Percentiles rank a stretch among this genome's conserved stretches.
Evolutionary conservation across 352 stramenopile species (phyloP).

Genomic region (Pythium vanterpoolii): DNA sequence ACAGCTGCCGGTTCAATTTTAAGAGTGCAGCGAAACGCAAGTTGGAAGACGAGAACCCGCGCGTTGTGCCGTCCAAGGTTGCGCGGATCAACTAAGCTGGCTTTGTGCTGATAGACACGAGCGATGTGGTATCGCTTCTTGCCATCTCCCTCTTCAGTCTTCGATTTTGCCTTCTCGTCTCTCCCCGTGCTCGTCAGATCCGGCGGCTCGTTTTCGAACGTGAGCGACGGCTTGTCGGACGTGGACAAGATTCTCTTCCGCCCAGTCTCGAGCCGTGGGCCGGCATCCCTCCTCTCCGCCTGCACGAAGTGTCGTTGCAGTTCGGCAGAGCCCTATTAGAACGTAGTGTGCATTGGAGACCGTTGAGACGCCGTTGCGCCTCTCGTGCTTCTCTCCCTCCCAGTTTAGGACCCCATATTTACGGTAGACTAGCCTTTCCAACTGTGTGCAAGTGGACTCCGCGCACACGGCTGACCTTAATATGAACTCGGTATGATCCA

Average conservation of each 20-base stretch:
- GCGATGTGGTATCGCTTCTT: too few species aligned
- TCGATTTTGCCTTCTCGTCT: constrained; percentile 16
- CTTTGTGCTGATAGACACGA: background rate
- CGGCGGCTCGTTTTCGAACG: background rate
- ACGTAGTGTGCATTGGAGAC: constrained; percentile 25
- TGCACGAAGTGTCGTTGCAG: background rate
- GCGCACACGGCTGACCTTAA: background rate
- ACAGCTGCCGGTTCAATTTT: constrained; percentile 85
- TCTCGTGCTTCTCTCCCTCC: constrained; percentile 1
- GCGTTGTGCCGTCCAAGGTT: constrained; percentile 76
- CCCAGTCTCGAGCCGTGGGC: background rate
- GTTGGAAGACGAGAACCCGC: constrained; percentile 77
- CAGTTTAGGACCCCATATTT: constrained; percentile 27
- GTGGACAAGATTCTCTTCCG: background rate
- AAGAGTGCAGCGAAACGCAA: constrained; percentile 81
- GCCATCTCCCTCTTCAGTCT: background rate
- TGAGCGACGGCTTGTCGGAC: background rate
- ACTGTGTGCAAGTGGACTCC: background rate
- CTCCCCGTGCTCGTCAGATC: too few species aligned
- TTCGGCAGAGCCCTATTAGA: constrained; percentile 13
- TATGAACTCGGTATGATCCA: background rate
- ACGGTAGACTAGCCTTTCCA: constrained; percentile 9
- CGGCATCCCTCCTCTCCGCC: background rate
- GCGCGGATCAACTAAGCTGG: constrained; percentile 79
- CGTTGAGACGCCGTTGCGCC: constrained; percentile 1